Evolutionary conservation across 2,329 filamentous ascomycete species (phyloP).

Genomic region (Tricladium varicosporioides): DNA sequence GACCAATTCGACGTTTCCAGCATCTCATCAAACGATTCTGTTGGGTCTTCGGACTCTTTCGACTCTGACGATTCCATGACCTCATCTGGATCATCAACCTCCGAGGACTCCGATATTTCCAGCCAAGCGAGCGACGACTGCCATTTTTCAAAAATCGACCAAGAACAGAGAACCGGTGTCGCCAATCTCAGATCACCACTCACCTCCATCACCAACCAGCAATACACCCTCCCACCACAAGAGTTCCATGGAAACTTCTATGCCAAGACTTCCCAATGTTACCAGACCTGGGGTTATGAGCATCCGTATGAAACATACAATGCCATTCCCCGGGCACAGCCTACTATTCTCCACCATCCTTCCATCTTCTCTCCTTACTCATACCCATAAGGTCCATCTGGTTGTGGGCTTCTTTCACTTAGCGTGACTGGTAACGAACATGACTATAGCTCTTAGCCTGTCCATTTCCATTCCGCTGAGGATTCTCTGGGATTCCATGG

Average conservation of each 20-base stretch:
- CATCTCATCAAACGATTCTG: constrained; percentile 32
- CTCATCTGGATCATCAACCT: constrained; percentile 26
- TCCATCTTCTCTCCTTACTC: constrained; percentile 18
- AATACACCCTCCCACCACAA: constrained; percentile 23
- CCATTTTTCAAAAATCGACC: constrained; percentile 7
- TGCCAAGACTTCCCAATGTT: constrained; percentile 18
- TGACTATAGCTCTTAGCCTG: constrained; percentile 13
- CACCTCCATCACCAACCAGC: constrained; percentile 9
- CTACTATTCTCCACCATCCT: constrained; percentile 18
- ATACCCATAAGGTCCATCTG: constrained; percentile 6
- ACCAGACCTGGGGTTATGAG: constrained; percentile 24
- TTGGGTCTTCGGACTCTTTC: constrained; percentile 46
- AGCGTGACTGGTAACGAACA: constrained; percentile 16
- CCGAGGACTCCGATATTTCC: constrained; percentile 22
- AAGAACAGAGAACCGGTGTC: neutral
- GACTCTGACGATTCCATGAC: constrained; percentile 36
- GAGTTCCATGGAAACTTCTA: constrained; percentile 19
- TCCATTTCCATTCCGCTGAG: constrained; percentile 8
- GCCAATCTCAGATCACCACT: neutral
- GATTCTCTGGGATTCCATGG: constrained; percentile 17
- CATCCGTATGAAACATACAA: constrained; percentile 21
- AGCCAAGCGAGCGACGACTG: constrained; percentile 9
- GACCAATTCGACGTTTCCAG: constrained; percentile 5
- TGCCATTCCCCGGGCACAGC: constrained; percentile 15
- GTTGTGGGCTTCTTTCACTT: constrained; percentile 10